Evolutionary conservation across 2,329 filamentous ascomycete genomes (phyloP), one percentile per base, ranked within the genome.

Genomic region (Botryotinia convoluta): DNA sequence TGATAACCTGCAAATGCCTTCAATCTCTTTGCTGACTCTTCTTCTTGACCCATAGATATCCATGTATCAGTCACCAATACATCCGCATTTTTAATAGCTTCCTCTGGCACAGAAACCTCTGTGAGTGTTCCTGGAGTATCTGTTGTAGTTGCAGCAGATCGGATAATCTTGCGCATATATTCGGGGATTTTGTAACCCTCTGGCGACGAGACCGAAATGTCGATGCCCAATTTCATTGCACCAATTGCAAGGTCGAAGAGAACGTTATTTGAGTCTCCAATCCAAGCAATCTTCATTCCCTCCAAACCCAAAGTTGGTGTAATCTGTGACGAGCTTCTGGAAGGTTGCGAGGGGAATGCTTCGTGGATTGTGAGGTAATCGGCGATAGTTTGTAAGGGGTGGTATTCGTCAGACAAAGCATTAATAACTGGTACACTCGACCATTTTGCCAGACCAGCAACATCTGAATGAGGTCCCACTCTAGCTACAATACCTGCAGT

Each of bases 11-110:
- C 87, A 82, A 99, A 99, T 3, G 90, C 94, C 80, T 91, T 89
- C 74, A 98, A 82, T 69, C 93, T 87, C 85, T 92, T 92, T 77
- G 90, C 86, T 57, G 90, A 87, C 83, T 99, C 96, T 73, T 89
- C 89, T 83, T 99, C 96, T 83, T 98, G 95, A 64, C 96, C 96
- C 96, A 99, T 99, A 1, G 94, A 97, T 45, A 99, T 89, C 96
- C 96, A 99, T 1, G 96, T 99, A 80, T 99, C 96, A 0, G 96
- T 99, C 35, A 98, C 94, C 73, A 99, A 86, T 71, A 98, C 88
- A 81, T 99, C 92, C 4, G 96, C 95, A 76, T 91, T 85, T 84
- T 93, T 93, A 80, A 98, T 90, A 8, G 81, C 96, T 79, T 97
- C 93, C 81, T 96, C 93, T 0, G 95, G 96, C 0, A 92, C 85